Evolutionary conservation across 148 eudicot species (phyloP), one percentile per base, ranked within the genome.

Genomic region (Fagopyrum esculentum): DNA sequence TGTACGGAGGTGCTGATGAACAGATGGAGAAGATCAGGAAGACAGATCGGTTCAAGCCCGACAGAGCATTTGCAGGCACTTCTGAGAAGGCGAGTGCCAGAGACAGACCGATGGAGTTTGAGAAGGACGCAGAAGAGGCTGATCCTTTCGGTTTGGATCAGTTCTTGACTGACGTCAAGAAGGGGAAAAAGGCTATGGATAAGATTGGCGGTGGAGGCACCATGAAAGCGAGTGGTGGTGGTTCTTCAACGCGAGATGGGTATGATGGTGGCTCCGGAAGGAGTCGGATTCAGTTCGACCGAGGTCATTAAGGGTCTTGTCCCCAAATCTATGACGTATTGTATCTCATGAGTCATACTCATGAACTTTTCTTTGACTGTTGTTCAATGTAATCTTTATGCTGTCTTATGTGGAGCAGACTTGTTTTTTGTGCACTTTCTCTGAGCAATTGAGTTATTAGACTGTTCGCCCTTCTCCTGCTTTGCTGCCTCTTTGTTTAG

Each of bases 131-230:
- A 9, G 93, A 91, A 73, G 96, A 93, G 77, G 91, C 89, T 70
- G 96, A 90, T 89, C 89, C 90, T 5, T 93, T 90, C 54, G 98
- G 93, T 78, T 76, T 93, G 78, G 90, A 89, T 72, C 89, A 86
- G 81, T 93, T 85, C 81, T 81, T 93, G 82, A 90, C 89, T 1
- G 90, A 89, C 82, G 90, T 93, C 75, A 89, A 90, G 76, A 86
- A 80, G 73, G 93, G 91, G 43, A 93, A 87, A 71, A 90, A 90
- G 63, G 88, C 91, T 17, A 80, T 84, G 81, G 93, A 90, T 17
- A 90, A 87, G 75, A 79, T 90, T 60, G 98, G 92, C 44, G 77
- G 91, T 45, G 83, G 89, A 13, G 96, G 98, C 48, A 86, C 96
- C 5, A 80, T 89, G 90, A 90, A 81, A 76, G 93, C 93, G 1